phyloP scores from a whole-genome alignment of 352 stramenopile species.

The Pilasporangium apinafurcum region DNA sequence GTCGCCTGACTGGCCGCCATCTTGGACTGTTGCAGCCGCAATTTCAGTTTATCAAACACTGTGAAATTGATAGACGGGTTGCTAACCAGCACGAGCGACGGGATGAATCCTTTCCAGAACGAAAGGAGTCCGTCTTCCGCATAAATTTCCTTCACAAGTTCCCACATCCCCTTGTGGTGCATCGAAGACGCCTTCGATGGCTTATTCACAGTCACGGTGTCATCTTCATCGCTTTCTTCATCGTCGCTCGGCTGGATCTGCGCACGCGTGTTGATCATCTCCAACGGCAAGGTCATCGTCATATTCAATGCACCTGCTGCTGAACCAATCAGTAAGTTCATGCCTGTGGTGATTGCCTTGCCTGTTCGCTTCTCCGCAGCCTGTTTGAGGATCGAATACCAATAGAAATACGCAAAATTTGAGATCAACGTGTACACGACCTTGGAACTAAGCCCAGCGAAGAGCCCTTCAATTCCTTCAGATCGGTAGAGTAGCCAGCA shows the following conservation, averaged over 20 bases:
- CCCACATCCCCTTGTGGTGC: slow-evolving; percentile 33
- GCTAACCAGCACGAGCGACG: slow-evolving; percentile 82
- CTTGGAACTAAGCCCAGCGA: slow-evolving; percentile 69
- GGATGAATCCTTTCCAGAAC: slow-evolving; percentile 87
- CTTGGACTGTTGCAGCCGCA: slow-evolving; percentile 47
- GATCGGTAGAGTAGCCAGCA: slow-evolving; percentile 63
- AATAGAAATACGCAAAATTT: slow-evolving; percentile 86
- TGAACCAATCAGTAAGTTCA: slow-evolving; percentile 74
- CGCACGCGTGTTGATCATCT: slow-evolving; percentile 85
- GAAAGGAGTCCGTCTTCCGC: slow-evolving; percentile 57
- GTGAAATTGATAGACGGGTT: slow-evolving; percentile 90
- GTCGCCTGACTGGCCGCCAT: slow-evolving; percentile 27
- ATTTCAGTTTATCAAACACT: slow-evolving; percentile 83
- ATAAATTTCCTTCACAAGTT: slow-evolving; percentile 55
- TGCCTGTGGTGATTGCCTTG: slow-evolving; percentile 43
- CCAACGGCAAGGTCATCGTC: slow-evolving; percentile 80
- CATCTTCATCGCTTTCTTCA: slow-evolving; percentile 14
- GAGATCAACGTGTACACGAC: slow-evolving; percentile 66
- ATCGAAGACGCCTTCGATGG: neutral
- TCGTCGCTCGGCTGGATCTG: slow-evolving; percentile 58
- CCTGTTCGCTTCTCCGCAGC: slow-evolving; percentile 40
- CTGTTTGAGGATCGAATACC: slow-evolving; percentile 77
- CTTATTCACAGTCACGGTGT: neutral
- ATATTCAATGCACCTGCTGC: slow-evolving; percentile 82
- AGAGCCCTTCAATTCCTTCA: slow-evolving; percentile 56